phyloP scores from a whole-genome alignment of 306 rosid species.

The Erythrophleum fordii region DNA sequence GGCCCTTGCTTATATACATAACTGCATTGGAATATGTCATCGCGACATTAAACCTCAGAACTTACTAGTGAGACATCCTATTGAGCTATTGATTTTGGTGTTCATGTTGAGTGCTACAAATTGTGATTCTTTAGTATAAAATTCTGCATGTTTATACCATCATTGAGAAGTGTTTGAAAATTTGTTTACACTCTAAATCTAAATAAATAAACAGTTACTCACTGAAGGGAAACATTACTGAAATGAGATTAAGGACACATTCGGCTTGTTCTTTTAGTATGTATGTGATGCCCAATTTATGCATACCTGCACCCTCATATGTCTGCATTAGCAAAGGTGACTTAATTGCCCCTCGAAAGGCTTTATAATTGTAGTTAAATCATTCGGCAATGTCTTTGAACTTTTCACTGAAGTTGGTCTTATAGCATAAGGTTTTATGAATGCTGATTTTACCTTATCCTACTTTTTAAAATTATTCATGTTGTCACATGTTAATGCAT shows the following conservation, averaged over 20 bases:
- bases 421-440: slow-evolving; percentile 3
- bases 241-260: neutral
- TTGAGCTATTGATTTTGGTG: slow-evolving; percentile 26
- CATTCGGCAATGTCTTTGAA: slow-evolving; percentile 13
- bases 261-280: neutral
- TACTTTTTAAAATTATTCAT: neutral
- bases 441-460: slow-evolving; percentile 8
- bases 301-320: neutral
- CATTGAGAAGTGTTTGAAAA: slow-evolving; percentile 24
- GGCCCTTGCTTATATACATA: slow-evolving; percentile 50
- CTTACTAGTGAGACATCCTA: slow-evolving; percentile 68
- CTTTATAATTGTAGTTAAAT: neutral
- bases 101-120: neutral
- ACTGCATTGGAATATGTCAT: slow-evolving; percentile 81
- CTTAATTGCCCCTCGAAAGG: neutral
- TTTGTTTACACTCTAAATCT: slow-evolving; percentile 12
- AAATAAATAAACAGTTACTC: neutral
- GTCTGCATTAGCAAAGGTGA: slow-evolving; percentile 10
- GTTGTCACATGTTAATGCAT: slow-evolving; percentile 16
- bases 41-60: slow-evolving; percentile 85
- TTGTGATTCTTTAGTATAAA: slow-evolving; percentile 10
- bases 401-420: slow-evolving; percentile 3
- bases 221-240: slow-evolving; percentile 3
- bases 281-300: neutral
- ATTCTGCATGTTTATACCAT: neutral